Base-by-base conservation (phyloP, 139 green algal genomes). In the Micromonas commoda region DNA sequence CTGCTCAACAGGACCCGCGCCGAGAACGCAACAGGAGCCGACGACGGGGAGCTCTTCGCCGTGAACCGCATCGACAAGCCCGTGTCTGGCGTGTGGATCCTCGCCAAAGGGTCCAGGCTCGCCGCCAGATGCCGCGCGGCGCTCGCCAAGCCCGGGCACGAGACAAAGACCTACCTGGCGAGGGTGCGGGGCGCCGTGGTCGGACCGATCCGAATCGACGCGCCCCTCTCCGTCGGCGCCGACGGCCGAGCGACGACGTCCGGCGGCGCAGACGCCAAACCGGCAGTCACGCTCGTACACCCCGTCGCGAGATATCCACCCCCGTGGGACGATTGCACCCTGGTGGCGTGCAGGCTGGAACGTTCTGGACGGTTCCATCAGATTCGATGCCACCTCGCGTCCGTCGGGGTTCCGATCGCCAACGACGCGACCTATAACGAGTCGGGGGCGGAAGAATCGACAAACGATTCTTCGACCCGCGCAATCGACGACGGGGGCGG, bases 51-150 rank as follows among this genome's bases (percentile, higher is more conserved):
- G 45, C 63, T 70, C 13, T 35, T 33, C 63, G 28, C 28, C 9
- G 63, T 70, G 63, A 70, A 70, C 29, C 63, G 63, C 6, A 33
- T 70, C 28, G 63, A 70, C 16, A 70, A 70, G 29, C 63, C 63
- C 28, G 63, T 70, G 6, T 70, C 63, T 19, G 63, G 63, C 6
- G 63, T 70, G 28, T 70, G 63, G 63, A 70, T 70, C 63, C 63
- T 70, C 29, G 63, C 63, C 9, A 70, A 70, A 35, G 29, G 28
- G 28, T 21, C 13, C 9, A 9, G 29, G 6, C 63, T 70, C 13
- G 6, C 63, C 28, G 63, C 28, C 9, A 9, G 63, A 6, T 9
- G 13, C 9, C 63, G 63, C 29, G 63, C 6, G 9, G 63, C 63
- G 63, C 63, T 70, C 13, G 9, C 6, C 28, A 33, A 70, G 63